Evolutionary conservation across 441 rosid genomes (phyloP), one percentile per base, ranked within the genome.

Genomic region (Adansonia madagascariensis): DNA sequence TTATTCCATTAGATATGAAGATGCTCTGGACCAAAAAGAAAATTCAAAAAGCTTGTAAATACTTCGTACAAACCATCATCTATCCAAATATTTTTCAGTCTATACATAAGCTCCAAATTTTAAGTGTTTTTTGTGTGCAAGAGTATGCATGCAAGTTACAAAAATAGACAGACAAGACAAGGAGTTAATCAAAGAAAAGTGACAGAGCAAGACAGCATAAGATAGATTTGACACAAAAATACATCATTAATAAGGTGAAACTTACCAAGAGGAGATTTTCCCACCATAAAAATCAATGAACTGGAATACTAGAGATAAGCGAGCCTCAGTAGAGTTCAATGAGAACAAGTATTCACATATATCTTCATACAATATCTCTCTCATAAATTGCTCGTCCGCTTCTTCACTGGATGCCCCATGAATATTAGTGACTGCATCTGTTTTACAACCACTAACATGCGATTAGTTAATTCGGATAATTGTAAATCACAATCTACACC

Each of bases 201-300:
- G 53, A 73, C 4, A 18, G 18, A 39, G 66, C 52, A 57, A 57
- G 12, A 73, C 22, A 46, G 50, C 35, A 75, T 2, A 62, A 62
- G 39, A 62, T 4, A 70, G 52, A 75, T 63, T 12, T 65, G 43
- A 43, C 22, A 74, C 64, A 78, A 49, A 50, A 8, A 18, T 18
- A 35, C 6, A 49, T 11, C 24, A 35, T 8, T 11, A 50, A 8
- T 53, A 63, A 50, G 49, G 52, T 68, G 75, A 63, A 20, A 14
- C 81, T 77, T 85, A 92, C 97, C 92, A 78, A 78, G 82, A 89
- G 61, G 93, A 86, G 78, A 91, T 82, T 81, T 83, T 86, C 47
- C 90, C 97, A 82, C 97, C 97, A 80, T 91, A 96, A 81, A 96
- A 96, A 73, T 92, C 95, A 76, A 94, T 80, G 68, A 92, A 92